Evolutionary conservation across 345 rosid genomes (phyloP), one percentile per base, ranked within the genome.

Genomic region (Melaleuca quinquenervia): DNA sequence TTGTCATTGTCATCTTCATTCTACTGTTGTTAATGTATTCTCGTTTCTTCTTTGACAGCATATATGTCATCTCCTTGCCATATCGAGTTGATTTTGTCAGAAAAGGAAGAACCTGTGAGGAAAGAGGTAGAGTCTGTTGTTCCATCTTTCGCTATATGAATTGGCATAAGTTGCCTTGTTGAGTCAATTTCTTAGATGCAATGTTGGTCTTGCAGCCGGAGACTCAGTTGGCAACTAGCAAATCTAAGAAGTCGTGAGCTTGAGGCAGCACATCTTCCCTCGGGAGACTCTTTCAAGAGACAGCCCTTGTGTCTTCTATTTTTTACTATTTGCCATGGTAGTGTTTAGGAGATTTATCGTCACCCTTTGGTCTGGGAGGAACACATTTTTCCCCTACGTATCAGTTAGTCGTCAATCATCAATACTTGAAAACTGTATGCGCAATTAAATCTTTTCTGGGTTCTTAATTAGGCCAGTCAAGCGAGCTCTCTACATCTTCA

Each of bases 61-160:
- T 92, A 90, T 83, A 92, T 92, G 94, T 92, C 94, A 41, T 89
- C 91, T 86, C 94, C 92, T 20, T 92, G 94, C 87, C 94, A 90
- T 87, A 92, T 92, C 3, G 94, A 92, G 91, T 84, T 92, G 87
- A 88, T 87, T 45, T 85, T 92, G 88, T 90, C 94, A 14, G 93
- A 91, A 85, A 91, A 89, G 90, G 93, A 91, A 85, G 93, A 91
- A 53, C 82, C 93, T 4, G 92, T 91, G 52, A 84, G 87, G 87
- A 91, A 89, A 82, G 93, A 89, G 93, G 93, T 91, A 85, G 70
- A 50, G 26, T 8, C 18, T 56, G 12, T 36, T 29, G 7, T 36
- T 5, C 6, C 45, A 16, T 27, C 49, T 56, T 5, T 83, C 24
- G 41, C 2, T 32, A 29, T 1, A 24, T 22, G 11, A 60, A 84